Evolutionary conservation across 768 basidiomycete genomes (phyloP).

Genomic region (Termitomyces sp.): DNA sequence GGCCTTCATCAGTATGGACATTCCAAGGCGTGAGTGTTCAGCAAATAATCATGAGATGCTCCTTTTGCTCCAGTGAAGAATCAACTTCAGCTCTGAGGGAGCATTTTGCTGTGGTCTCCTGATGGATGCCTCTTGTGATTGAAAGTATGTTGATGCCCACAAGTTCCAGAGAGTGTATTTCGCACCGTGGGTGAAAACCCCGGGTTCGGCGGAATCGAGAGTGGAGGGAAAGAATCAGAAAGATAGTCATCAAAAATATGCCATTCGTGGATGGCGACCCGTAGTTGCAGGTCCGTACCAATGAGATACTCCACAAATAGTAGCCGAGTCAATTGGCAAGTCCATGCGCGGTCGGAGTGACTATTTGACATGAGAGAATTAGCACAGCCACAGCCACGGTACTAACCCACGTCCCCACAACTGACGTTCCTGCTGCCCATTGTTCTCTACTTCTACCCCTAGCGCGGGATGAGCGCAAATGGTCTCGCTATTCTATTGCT

Average conservation of each 20-base stretch:
- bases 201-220: not conserved
- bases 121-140: not conserved
- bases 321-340: too few relatives aligned
- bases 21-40: not conserved
- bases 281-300: not conserved
- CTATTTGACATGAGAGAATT: not conserved
- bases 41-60: not conserved
- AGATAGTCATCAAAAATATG: not conserved
- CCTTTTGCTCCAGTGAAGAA: not conserved
- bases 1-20: not conserved
- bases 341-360: not conserved
- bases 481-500: conserved; percentile 22
- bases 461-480: conserved; percentile 28
- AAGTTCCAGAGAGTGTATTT: too few relatives aligned
- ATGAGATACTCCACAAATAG: not conserved
- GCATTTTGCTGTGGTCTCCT: not conserved
- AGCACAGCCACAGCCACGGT: conserved; percentile 2
- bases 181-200: not conserved
- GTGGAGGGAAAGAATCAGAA: not conserved
- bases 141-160: not conserved
- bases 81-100: not conserved
- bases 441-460: conserved; percentile 1
- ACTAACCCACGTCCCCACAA: not conserved
- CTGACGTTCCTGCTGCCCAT: not conserved
- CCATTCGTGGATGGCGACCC: not conserved